Conservation (phyloP, 768 basidiomycete species). For the Cyclocybe aegerita region DNA sequence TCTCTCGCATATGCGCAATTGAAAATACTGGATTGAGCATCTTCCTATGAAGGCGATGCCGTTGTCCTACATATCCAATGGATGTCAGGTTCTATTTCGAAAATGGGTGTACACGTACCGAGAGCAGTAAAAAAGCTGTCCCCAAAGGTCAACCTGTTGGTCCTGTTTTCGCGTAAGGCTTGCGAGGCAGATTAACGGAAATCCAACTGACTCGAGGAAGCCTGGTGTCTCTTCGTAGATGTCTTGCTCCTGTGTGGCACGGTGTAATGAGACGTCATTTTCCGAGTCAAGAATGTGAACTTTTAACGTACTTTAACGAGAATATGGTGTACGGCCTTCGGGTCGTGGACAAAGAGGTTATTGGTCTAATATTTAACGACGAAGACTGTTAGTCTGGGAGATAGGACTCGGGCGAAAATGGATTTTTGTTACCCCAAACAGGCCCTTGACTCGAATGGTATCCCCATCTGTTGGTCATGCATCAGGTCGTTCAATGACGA, state of each 20-base stretch:
- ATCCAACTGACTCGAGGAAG: slow-evolving; percentile 23
- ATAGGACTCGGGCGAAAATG: not conserved
- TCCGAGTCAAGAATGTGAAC: too few relatives aligned
- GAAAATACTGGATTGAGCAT: slow-evolving; percentile 47
- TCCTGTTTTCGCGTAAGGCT: not conserved
- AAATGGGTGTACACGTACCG: slow-evolving; percentile 11
- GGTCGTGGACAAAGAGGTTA: slow-evolving; percentile 41
- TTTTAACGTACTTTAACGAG: slow-evolving; percentile 30
- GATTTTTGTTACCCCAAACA: slow-evolving; percentile 27
- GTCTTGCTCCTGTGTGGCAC: slow-evolving; percentile 26
- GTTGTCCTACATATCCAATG: slow-evolving; percentile 28
- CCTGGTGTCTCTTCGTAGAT: slow-evolving; percentile 26
- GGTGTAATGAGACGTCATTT: not conserved
- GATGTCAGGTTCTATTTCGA: too few relatives aligned
- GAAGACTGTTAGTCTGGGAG: not conserved
- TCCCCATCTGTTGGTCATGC: slow-evolving; percentile 21
- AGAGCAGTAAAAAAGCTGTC: slow-evolving; percentile 20
- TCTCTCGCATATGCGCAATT: slow-evolving; percentile 35
- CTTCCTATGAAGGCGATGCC: slow-evolving; percentile 41
- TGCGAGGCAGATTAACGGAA: not conserved
- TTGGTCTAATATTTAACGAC: slow-evolving; percentile 24
- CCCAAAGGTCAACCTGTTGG: slow-evolving; percentile 19
- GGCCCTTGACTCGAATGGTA: slow-evolving; percentile 28
- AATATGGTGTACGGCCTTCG: slow-evolving; percentile 45
- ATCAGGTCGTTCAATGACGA: too few relatives aligned